Base-by-base conservation (phyloP, 345 rosid genomes). In the Theobroma cacao region DNA sequence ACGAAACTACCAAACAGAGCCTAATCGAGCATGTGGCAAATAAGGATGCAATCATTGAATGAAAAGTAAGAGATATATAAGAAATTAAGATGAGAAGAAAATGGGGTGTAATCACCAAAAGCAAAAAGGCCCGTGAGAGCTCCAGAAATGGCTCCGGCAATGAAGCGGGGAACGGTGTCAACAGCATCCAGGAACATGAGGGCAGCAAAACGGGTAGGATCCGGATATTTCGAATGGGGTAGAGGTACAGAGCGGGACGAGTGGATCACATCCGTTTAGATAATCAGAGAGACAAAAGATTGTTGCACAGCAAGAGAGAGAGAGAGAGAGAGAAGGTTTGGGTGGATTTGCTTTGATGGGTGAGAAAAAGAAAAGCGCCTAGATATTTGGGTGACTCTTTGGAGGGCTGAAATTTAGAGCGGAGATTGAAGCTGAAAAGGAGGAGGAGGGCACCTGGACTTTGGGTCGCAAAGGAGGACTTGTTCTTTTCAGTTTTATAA, bases 61-160 rank as follows among this genome's bases (percentile, higher is more conserved):
- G 11, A 3, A 70, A 15, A 47, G 7, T 2, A 26, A 67, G 17
- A 34, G 36, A 41, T 20, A 66, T 14, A 36, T 2, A 3, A 40
- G 40, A n/a, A 40, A 45, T 14, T 0, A 65, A 65, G n/a, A 36
- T 4, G 3, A 22, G 9, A 33, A 34, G 18, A 41, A 31, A 50
- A 30, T 18, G 62, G 13, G 30, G 45, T 2, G 28, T 7, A 30
- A 58, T 67, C 59, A 93, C 97, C 90, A 55, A 91, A 79, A 61
- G 93, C 96, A 66, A 93, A 88, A 76, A 91, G 72, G 4, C 95
- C 94, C 1, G 92, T 86, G 31, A 91, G 89, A 75, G 93, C 88
- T 0, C 91, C 91, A 48, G 92, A 87, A 64, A 91, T 76, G 69
- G 85, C 92, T 24, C 88, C 89, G 77, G 90, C 45, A 31, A 87